phyloP scores from a whole-genome alignment of 208 protist genomes.

The Tritrichomonas foetus region DNA sequence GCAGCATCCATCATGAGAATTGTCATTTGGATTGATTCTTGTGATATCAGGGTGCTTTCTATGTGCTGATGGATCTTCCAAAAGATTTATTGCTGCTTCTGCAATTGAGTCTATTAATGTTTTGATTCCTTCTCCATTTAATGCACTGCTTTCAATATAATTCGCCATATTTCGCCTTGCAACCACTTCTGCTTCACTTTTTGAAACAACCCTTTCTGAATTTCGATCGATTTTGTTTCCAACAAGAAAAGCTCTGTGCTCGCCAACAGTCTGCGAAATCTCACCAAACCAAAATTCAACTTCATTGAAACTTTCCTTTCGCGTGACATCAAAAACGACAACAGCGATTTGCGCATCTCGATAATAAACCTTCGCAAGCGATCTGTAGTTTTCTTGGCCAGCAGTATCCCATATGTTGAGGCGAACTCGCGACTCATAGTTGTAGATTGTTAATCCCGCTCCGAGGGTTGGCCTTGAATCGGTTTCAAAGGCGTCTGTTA shows the following conservation, averaged over 20 bases:
- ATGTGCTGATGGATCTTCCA: too few relatives aligned
- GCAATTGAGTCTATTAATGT: not conserved
- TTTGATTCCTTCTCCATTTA: not conserved
- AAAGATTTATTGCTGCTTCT: too few relatives aligned
- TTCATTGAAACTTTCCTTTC: not conserved
- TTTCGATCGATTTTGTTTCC: constrained; percentile 27
- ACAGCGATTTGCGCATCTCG: not conserved
- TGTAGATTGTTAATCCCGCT: not conserved
- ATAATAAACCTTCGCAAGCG: constrained; percentile 25
- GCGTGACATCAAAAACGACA: not conserved
- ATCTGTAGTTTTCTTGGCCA: constrained; percentile 14
- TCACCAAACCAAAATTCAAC: not conserved
- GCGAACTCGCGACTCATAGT: not conserved
- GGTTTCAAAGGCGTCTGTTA: not conserved
- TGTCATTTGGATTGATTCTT: too few relatives aligned
- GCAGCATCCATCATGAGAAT: too few relatives aligned
- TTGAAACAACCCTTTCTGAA: not conserved
- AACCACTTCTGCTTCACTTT: not conserved
- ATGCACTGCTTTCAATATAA: constrained; percentile 8
- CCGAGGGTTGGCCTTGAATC: not conserved
- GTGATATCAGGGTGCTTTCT: too few relatives aligned
- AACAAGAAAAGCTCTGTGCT: not conserved
- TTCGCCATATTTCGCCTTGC: not conserved
- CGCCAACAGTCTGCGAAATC: not conserved
- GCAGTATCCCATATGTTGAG: constrained; percentile 20